Conservation (phyloP, 2,329 filamentous ascomycete species). For the Ophiostoma piceae region DNA sequence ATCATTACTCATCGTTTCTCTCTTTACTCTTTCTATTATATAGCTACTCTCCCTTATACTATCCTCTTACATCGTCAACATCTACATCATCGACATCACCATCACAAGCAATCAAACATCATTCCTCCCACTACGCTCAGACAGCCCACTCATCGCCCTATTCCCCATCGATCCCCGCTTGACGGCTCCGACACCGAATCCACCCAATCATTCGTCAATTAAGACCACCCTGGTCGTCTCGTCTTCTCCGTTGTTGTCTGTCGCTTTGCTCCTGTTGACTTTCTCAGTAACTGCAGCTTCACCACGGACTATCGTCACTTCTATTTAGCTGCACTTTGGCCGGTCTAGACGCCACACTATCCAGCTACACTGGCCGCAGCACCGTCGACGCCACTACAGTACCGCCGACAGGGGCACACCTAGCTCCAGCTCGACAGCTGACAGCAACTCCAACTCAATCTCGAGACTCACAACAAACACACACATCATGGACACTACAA, state of each 20-base stretch:
- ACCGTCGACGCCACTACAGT: background rate
- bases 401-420: background rate
- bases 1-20: too few relatives aligned
- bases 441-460: background rate
- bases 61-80: too few relatives aligned
- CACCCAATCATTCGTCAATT: constrained; percentile 15
- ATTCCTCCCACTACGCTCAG: background rate
- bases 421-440: background rate
- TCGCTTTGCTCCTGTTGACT: background rate
- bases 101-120: background rate
- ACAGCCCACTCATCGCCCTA: background rate
- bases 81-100: too few relatives aligned
- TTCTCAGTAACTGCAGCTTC: too few relatives aligned
- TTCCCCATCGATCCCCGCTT: background rate
- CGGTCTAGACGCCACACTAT: too few relatives aligned
- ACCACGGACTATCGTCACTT: too few relatives aligned
- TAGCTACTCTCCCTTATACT: too few relatives aligned
- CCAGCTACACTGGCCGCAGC: too few relatives aligned
- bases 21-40: too few relatives aligned
- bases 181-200: background rate
- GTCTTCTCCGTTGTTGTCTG: background rate
- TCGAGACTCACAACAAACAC: background rate
- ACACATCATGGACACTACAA: constrained; percentile 16
- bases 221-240: constrained; percentile 2
- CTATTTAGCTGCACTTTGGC: too few relatives aligned